A percentile compares a stretch with the other conserved stretches of the same genome.
These are phyloP conservation scores for Solanum chmielewskii DNA, from an alignment of 257 asterid genomes.

Conservation along the genomic window DNA sequence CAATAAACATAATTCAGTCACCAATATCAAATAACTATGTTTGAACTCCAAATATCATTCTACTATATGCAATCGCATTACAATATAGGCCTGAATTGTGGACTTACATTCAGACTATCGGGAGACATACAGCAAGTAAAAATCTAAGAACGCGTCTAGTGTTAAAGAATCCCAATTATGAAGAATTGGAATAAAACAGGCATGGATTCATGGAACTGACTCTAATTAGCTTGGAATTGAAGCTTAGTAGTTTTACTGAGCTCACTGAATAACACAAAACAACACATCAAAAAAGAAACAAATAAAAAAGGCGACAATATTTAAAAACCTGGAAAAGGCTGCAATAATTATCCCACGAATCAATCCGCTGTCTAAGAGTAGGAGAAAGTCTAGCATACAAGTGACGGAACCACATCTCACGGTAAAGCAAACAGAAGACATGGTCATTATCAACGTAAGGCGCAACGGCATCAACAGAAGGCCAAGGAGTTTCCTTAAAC, in stretches of 20 bases:
- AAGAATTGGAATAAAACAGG: background rate
- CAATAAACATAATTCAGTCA: background rate
- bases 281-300: background rate
- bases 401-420: conserved; percentile 97
- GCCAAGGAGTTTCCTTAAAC: conserved; percentile 91
- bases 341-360: conserved; percentile 94
- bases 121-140: background rate
- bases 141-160: background rate
- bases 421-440: conserved; percentile 87
- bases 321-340: conserved; percentile 62
- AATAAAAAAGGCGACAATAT: background rate
- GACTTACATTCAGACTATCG: background rate
- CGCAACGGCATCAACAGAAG: conserved; percentile 85
- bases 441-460: conserved; percentile 80
- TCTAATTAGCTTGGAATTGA: background rate
- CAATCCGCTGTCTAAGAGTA: conserved; percentile 67
- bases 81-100: background rate
- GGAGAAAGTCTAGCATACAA: conserved; percentile 84
- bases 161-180: background rate
- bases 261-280: background rate
- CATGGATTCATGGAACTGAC: background rate
- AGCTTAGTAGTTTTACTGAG: background rate
- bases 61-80: background rate
- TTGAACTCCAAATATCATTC: background rate
- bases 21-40: background rate